Evolutionary conservation across 495 filamentous ascomycete species (phyloP), one percentile per base, ranked within the genome.

Genomic region (Trichocladium uniseriatum): DNA sequence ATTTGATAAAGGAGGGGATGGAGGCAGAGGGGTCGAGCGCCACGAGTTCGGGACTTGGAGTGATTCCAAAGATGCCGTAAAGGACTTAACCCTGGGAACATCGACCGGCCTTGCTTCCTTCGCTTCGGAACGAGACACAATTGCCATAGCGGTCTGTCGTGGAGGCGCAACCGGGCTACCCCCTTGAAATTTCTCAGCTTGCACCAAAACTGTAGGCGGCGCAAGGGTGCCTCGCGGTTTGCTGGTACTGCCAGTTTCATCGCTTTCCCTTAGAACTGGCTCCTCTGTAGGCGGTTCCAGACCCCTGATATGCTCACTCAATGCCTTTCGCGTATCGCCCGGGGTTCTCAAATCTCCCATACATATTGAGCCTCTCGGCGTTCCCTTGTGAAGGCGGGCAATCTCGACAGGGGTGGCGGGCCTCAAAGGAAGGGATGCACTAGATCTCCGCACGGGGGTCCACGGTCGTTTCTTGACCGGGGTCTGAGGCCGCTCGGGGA

Each of bases 391-490:
- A 9, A 58, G 35, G n/a, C 49, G 49, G 21, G 50, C 51, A 15
- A 59, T 45, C 36, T 62, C 56, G 31, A 55, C 48, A 0, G 62
- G 57, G 2, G 61, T 65, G 16, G 46, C 42, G 0, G 65, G 57
- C 0, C 57, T 53, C 21, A 63, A 34, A 1, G 58, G 55, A 3
- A 63, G 42, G 15, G 56, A 49, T 9, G 49, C 38, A 58, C 53
- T 59, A 63, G 52, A 63, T 58, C 74, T 65, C 61, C 74, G 58
- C 52, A 70, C 69, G 10, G 85, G 86, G 28, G 72, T 81, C 83
- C 84, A 89, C 34, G 83, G 79, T 51, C 72, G 78, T 65, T 79
- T 84, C 52, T 73, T 80, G 37, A 80, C 65, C 3, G 85, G 84
- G 3, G 78, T 81, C 52, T 74, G 69, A 1, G 81, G 80, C 41